phyloP scores from a whole-genome alignment of 1,284 basidiomycete genomes.

The Apiotrichum porosum region DNA sequence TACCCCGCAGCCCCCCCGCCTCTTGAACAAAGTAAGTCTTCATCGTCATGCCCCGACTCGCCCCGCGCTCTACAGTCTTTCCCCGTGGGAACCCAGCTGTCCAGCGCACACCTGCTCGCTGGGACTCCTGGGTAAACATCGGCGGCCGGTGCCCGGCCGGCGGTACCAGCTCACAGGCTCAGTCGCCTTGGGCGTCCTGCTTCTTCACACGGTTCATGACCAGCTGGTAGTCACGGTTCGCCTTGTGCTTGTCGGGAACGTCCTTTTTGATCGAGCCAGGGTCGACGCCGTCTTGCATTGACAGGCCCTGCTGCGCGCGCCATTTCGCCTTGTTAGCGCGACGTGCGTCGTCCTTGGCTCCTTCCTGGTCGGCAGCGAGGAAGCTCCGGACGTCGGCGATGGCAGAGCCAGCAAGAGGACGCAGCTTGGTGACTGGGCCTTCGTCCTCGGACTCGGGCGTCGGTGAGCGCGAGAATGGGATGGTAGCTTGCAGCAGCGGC shows the following conservation, averaged over 20 bases:
- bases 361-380: conserved; percentile 66
- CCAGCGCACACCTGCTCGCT: no score
- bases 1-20: no score
- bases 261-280: conserved; percentile 19
- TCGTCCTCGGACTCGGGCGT: conserved; percentile 39
- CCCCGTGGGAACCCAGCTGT: no score
- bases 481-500: conserved; percentile 7
- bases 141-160: no score
- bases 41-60: no score
- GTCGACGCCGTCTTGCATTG: conserved; percentile 34
- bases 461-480: conserved; percentile 23
- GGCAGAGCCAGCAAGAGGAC: conserved; percentile 64
- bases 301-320: conserved; percentile 54
- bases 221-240: conserved; percentile 42
- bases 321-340: conserved; percentile 67
- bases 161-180: no score
- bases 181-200: conserved; percentile 15
- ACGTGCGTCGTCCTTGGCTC: conserved; percentile 60
- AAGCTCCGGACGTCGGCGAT: conserved; percentile 75
- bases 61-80: no score
- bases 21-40: no score
- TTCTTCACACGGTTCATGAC: conserved; percentile 46
- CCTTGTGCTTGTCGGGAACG: conserved; percentile 39
- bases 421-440: conserved; percentile 27
- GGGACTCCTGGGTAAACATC: no score